A percentile compares a stretch with the other conserved stretches of the same genome.
phyloP scores from a whole-genome alignment of 495 filamentous ascomycete genomes.

The Tetracladium marchalianum region DNA sequence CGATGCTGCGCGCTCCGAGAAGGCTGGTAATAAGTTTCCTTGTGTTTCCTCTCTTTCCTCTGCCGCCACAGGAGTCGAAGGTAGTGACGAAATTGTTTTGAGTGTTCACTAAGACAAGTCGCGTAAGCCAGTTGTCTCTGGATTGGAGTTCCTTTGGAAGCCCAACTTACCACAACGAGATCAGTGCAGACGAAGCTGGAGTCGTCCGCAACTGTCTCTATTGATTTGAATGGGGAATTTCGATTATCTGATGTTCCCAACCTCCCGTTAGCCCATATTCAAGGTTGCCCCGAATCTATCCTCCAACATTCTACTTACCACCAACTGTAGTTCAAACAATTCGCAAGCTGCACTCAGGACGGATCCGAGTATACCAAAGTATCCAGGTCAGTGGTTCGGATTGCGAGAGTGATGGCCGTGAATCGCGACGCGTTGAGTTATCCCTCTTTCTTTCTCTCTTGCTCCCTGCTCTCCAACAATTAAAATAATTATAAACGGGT shows the following conservation, averaged over 20 bases:
- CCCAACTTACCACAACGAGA: slow-evolving; percentile 37
- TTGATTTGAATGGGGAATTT: slow-evolving; percentile 21
- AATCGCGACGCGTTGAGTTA: slow-evolving; percentile 16
- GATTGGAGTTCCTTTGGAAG: not conserved
- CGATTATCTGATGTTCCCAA: slow-evolving; percentile 10
- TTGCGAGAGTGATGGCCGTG: slow-evolving; percentile 4
- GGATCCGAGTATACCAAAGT: too few species aligned
- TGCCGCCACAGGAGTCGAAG: slow-evolving; percentile 40
- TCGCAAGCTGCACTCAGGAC: too few species aligned
- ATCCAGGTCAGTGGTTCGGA: slow-evolving; percentile 1
- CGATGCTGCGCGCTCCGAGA: slow-evolving; percentile 10
- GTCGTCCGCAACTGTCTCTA: slow-evolving; percentile 45
- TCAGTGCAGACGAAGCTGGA: slow-evolving; percentile 43
- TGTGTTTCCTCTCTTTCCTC: slow-evolving; percentile 40
- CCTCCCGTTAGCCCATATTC: too few species aligned
- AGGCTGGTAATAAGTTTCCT: slow-evolving; percentile 6
- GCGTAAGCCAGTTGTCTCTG: slow-evolving; percentile 2
- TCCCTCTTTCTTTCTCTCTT: not conserved
- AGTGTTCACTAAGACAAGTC: slow-evolving; percentile 4
- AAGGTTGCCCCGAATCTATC: too few species aligned
- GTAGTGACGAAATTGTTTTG: slow-evolving; percentile 41
- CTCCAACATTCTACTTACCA: too few species aligned
- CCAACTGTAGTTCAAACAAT: too few species aligned
- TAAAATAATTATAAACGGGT: slow-evolving; percentile 1
- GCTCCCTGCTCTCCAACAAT: not conserved